Conservation (phyloP, 257 asterid species). For the Petunia axillaris region DNA sequence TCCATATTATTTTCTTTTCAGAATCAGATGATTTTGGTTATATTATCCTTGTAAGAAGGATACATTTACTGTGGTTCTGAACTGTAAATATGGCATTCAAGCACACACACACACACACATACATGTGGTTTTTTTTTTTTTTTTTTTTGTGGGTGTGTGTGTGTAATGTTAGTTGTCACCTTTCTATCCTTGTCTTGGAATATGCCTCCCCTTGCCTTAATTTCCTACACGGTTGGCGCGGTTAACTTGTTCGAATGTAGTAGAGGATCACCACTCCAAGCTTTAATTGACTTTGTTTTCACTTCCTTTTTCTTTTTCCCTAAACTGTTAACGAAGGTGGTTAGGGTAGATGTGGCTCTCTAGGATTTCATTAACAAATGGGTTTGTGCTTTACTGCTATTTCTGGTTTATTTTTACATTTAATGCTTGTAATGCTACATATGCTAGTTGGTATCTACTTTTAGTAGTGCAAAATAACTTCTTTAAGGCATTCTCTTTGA, state of each 20-base stretch:
- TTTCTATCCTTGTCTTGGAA: not conserved
- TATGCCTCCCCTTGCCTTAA: conserved; percentile 6
- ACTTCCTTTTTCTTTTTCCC: not conserved
- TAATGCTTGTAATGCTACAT: not conserved
- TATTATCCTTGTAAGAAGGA: too few relatives aligned
- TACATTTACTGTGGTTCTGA: too few relatives aligned
- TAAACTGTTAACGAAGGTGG: not conserved
- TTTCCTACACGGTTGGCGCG: not conserved
- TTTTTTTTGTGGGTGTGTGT: too few relatives aligned
- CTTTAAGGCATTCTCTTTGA: conserved; percentile 27
- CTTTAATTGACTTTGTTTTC: not conserved
- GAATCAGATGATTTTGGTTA: not conserved
- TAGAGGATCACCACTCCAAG: conserved; percentile 14
- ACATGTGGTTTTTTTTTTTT: too few relatives aligned
- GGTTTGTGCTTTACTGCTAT: not conserved
- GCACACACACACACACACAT: too few relatives aligned
- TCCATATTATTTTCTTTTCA: not conserved
- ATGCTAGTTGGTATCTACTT: conserved; percentile 4
- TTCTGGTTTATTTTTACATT: not conserved
- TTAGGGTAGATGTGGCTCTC: not conserved
- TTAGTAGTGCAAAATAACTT: not conserved
- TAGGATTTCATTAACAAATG: not conserved
- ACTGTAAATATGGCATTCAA: too few relatives aligned
- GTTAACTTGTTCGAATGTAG: conserved; percentile 19
- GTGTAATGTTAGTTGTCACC: too few relatives aligned